phyloP scores from a whole-genome alignment of 2,329 filamentous ascomycete species.

The Conoideocrella luteorostrata region DNA sequence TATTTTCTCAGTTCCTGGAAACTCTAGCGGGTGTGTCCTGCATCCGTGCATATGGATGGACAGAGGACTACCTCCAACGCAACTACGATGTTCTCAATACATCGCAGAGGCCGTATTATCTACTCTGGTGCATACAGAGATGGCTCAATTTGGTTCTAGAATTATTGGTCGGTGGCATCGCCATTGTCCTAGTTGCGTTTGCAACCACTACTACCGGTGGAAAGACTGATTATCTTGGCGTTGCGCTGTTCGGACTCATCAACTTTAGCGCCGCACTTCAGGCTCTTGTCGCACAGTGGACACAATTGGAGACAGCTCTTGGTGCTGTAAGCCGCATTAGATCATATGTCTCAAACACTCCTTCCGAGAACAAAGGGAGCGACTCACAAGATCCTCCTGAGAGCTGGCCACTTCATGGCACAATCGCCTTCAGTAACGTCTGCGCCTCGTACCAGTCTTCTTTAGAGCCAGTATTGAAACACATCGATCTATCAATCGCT shows the following conservation, averaged over 20 bases:
- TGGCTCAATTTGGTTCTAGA: conserved; percentile 45
- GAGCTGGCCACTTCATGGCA: conserved; percentile 19
- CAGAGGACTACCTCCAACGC: conserved; percentile 13
- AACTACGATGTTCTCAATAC: conserved; percentile 24
- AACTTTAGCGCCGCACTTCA: conserved; percentile 22
- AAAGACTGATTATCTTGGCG: conserved; percentile 21
- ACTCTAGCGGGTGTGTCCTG: conserved; percentile 17
- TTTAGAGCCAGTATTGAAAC: conserved; percentile 18
- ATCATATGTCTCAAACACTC: conserved; percentile 16
- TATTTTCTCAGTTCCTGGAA: conserved; percentile 23
- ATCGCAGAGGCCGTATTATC: conserved; percentile 27
- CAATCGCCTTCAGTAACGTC: conserved; percentile 19
- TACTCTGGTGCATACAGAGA: conserved; percentile 41
- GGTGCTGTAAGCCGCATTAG: conserved; percentile 21
- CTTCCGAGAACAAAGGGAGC: conserved; percentile 15
- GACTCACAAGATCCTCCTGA: conserved; percentile 14
- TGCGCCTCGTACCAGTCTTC: conserved; percentile 23
- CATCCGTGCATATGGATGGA: conserved; percentile 31
- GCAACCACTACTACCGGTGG: conserved; percentile 28
- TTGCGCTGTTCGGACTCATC: conserved; percentile 22
- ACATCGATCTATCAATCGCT: conserved; percentile 22
- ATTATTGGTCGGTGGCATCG: conserved; percentile 37
- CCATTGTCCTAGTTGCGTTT: conserved; percentile 37
- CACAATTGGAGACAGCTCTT: conserved; percentile 20
- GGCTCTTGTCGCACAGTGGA: conserved; percentile 27